A percentile compares a stretch with the other conserved stretches of the same genome.
These are phyloP conservation scores for Salvia miltiorrhiza DNA, from an alignment of 257 asterid genomes.

Conservation along the genomic window DNA sequence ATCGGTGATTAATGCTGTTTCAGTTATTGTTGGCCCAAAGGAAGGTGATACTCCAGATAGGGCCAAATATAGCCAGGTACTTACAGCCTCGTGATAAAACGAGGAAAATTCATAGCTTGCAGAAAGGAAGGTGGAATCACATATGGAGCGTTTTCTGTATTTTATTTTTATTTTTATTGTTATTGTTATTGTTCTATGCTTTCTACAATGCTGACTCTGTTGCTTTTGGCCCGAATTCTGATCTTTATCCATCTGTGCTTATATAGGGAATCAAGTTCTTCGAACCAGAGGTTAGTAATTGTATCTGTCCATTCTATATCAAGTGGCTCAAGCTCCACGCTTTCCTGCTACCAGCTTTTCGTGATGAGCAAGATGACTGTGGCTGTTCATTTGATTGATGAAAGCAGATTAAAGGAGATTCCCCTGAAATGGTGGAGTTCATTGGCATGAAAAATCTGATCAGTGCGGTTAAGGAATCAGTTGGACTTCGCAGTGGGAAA, in stretches of 20 bases:
- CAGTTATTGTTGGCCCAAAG: constrained; percentile 97
- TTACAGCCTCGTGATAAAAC: neutral
- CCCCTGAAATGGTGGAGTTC: constrained; percentile 97
- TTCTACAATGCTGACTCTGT: constrained; percentile 1
- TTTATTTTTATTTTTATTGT: neutral
- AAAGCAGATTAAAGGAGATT: constrained; percentile 84
- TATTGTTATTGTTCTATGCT: neutral
- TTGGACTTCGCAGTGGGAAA: constrained; percentile 75
- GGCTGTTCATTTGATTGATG: constrained; percentile 30
- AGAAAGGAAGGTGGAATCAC: neutral
- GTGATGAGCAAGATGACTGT: constrained; percentile 13
- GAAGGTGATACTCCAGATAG: constrained; percentile 99
- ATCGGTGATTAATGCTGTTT: constrained; percentile 74
- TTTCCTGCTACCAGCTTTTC: constrained; percentile 7
- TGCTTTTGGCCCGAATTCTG: constrained; percentile 6
- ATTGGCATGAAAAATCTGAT: constrained; percentile 84
- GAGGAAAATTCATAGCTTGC: neutral
- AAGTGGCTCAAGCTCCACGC: constrained; percentile 5
- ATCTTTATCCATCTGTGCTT: constrained; percentile 13
- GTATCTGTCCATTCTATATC: constrained; percentile 19
- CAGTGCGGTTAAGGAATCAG: constrained; percentile 60
- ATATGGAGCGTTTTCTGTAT: neutral
- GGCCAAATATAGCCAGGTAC: constrained; percentile 93
- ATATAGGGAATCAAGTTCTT: constrained; percentile 96
- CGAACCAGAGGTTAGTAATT: constrained; percentile 85